Percentiles rank a stretch among this genome's conserved stretches.
phyloP scores from a whole-genome alignment of 2,329 filamentous ascomycete genomes.

The Talaromyces sp. region DNA sequence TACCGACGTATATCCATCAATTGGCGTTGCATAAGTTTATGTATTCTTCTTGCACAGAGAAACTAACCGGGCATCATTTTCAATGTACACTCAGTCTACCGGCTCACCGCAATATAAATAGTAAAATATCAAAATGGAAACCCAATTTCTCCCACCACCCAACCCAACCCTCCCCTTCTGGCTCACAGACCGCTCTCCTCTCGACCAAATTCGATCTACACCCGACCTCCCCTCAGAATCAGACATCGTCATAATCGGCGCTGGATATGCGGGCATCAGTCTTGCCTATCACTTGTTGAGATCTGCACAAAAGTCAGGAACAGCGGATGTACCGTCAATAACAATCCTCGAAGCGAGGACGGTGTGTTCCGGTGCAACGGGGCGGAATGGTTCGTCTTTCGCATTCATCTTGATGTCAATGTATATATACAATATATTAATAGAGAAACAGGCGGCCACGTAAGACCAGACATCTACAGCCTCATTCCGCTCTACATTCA shows the following conservation, averaged over 20 bases:
- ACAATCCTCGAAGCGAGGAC: constrained; percentile 21
- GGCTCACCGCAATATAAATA: neutral
- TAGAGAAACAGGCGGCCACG: constrained; percentile 34
- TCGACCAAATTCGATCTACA: constrained; percentile 42
- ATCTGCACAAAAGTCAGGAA: neutral
- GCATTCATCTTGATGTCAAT: neutral
- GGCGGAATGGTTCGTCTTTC: constrained; percentile 38
- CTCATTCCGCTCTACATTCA: constrained; percentile 38
- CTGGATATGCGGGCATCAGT: constrained; percentile 47
- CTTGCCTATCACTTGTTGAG: constrained; percentile 44
- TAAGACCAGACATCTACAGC: constrained; percentile 44
- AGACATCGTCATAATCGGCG: constrained; percentile 50
- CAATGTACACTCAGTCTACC: neutral
- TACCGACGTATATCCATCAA: neutral
- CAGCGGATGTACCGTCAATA: neutral
- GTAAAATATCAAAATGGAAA: neutral
- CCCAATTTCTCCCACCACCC: constrained; percentile 6
- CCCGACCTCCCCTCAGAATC: constrained; percentile 38
- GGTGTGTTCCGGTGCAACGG: constrained; percentile 41
- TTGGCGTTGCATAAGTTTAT: neutral
- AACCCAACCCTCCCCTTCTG: constrained; percentile 36
- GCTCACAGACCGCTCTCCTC: constrained; percentile 38
- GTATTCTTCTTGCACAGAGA: neutral
- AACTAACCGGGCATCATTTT: neutral
- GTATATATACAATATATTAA: neutral